These are phyloP conservation scores for Tricholoma furcatifolium DNA, from an alignment of 768 basidiomycete species.

Conservation along the genomic window DNA sequence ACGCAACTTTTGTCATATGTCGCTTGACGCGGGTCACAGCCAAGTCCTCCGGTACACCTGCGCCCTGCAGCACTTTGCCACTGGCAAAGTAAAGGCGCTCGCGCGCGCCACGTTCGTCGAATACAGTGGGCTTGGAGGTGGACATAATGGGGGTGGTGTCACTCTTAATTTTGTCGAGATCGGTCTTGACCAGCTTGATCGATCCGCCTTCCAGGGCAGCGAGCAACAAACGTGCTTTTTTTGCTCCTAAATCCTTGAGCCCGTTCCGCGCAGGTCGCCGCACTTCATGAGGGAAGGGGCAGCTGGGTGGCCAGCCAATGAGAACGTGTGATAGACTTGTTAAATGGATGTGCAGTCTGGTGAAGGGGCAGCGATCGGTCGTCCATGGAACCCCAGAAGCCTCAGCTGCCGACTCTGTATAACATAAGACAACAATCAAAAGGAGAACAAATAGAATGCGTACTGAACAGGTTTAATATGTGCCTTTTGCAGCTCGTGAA, in stretches of 20 bases:
- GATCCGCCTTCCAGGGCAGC: not conserved
- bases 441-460: too few relatives aligned
- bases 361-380: too few relatives aligned
- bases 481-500: too few relatives aligned
- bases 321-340: not conserved
- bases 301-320: not conserved
- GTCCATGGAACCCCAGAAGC: too few relatives aligned
- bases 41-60: not conserved
- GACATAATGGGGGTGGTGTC: not conserved
- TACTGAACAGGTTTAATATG: too few relatives aligned
- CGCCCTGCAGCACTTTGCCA: not conserved
- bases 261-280: not conserved
- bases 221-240: not conserved
- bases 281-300: not conserved
- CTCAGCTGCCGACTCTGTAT: too few relatives aligned
- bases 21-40: not conserved
- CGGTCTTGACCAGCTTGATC: not conserved
- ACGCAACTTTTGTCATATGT: not conserved
- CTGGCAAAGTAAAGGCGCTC: not conserved
- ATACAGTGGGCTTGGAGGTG: not conserved
- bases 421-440: too few relatives aligned
- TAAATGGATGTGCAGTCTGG: not conserved
- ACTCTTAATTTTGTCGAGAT: not conserved
- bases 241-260: not conserved
- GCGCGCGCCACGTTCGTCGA: not conserved